Percentiles rank a stretch among this genome's conserved stretches.
Evolutionary conservation across 2,329 filamentous ascomycete genomes (phyloP).

Genomic region (Cryphonectria parasitica): DNA sequence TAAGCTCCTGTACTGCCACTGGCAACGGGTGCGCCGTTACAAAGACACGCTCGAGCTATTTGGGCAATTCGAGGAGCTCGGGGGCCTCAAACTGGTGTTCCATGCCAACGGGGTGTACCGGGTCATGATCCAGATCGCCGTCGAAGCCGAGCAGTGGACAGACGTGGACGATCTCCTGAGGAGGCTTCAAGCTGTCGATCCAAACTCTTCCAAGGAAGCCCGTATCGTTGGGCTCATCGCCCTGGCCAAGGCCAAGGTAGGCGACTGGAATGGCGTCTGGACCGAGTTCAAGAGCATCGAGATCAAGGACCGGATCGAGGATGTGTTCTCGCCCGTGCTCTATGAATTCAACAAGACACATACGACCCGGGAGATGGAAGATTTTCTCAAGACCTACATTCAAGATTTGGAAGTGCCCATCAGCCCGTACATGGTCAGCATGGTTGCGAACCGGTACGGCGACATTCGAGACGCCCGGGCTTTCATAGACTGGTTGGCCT

Average conservation of each 20-base stretch:
- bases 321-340: slow-evolving; percentile 44
- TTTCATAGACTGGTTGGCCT: slow-evolving; percentile 46
- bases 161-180: slow-evolving; percentile 39
- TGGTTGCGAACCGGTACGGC: slow-evolving; percentile 50
- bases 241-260: slow-evolving; percentile 41
- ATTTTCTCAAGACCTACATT: slow-evolving; percentile 44
- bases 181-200: slow-evolving; percentile 34
- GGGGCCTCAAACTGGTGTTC: slow-evolving; percentile 35
- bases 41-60: slow-evolving; percentile 36
- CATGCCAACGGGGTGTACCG: slow-evolving; percentile 42
- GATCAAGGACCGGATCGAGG: slow-evolving; percentile 33
- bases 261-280: slow-evolving; percentile 47
- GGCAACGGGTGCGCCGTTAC: slow-evolving; percentile 38
- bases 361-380: slow-evolving; percentile 44
- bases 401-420: slow-evolving; percentile 42
- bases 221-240: slow-evolving; percentile 44
- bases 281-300: slow-evolving; percentile 39
- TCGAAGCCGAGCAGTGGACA: slow-evolving; percentile 40
- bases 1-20: slow-evolving; percentile 42
- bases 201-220: slow-evolving; percentile 37
- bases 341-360: slow-evolving; percentile 46
- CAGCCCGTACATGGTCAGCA: slow-evolving; percentile 43
- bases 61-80: slow-evolving; percentile 27
- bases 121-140: slow-evolving; percentile 45
- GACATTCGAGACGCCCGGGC: slow-evolving; percentile 43